Percentiles rank a stretch among this genome's conserved stretches.
Evolutionary conservation across 441 rosid genomes (phyloP).

Genomic region (Metrosideros polymorpha): DNA sequence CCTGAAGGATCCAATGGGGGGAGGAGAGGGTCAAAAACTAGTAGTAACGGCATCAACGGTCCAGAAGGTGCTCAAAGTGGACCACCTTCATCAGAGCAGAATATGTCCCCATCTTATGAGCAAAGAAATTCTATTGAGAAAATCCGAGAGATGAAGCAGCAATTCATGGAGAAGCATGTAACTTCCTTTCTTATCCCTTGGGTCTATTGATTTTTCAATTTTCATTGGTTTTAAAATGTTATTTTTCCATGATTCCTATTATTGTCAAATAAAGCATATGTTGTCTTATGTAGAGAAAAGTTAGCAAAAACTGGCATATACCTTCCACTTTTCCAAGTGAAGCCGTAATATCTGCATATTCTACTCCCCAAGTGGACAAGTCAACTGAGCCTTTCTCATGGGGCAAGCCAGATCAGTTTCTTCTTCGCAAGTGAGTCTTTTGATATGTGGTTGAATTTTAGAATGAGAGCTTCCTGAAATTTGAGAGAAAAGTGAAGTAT

Average conservation of each 20-base stretch:
- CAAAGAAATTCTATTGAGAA: slow-evolving; percentile 18
- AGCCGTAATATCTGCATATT: slow-evolving; percentile 71
- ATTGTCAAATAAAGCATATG: neutral
- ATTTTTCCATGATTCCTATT: neutral
- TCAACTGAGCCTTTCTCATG: slow-evolving; percentile 87
- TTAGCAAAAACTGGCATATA: slow-evolving; percentile 97
- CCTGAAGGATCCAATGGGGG: slow-evolving; percentile 23
- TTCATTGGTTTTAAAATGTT: neutral
- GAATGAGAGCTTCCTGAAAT: neutral
- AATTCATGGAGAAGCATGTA: slow-evolving; percentile 91
- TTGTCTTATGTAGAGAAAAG: slow-evolving; percentile 58
- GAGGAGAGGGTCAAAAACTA: slow-evolving; percentile 35
- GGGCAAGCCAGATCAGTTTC: slow-evolving; percentile 85
- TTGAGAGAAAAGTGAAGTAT: neutral
- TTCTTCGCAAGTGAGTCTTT: slow-evolving; percentile 64
- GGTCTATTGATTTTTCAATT: neutral
- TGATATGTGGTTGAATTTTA: neutral
- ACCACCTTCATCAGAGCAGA: slow-evolving; percentile 15
- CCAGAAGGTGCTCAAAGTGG: slow-evolving; percentile 11
- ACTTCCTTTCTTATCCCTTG: neutral
- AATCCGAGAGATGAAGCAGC: slow-evolving; percentile 40
- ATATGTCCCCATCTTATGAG: slow-evolving; percentile 16
- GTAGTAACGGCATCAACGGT: slow-evolving; percentile 8
- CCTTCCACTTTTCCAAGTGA: slow-evolving; percentile 89
- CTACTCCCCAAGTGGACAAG: slow-evolving; percentile 81